phyloP scores from a whole-genome alignment of 208 protist genomes.

The Willaertia magna region DNA sequence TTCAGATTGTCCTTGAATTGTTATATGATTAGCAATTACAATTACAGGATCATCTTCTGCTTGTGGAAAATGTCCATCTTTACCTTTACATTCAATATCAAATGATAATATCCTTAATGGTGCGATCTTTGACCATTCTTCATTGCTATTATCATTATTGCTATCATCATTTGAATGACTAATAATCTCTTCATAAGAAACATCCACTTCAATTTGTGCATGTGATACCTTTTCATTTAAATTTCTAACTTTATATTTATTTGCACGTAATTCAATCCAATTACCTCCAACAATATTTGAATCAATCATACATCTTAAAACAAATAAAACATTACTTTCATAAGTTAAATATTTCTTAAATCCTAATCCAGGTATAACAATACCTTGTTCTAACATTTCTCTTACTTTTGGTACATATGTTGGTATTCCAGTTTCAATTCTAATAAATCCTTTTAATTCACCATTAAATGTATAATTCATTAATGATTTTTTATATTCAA shows the following conservation, averaged over 20 bases:
- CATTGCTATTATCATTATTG: constrained; percentile 61
- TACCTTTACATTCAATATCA: constrained; percentile 96
- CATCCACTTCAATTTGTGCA: constrained; percentile 73
- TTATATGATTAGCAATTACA: constrained; percentile 94
- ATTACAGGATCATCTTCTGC: constrained; percentile 97
- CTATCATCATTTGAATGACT: constrained; percentile 41
- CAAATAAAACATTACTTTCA: constrained; percentile 96
- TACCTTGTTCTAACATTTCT: background rate
- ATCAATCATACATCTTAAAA: constrained; percentile 97
- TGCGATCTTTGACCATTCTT: constrained; percentile 81
- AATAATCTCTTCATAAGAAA: constrained; percentile 33
- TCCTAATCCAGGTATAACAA: background rate
- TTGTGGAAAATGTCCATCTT: constrained; percentile 94
- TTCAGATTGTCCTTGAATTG: constrained; percentile 39
- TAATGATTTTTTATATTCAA: background rate
- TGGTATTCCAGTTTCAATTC: background rate
- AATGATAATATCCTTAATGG: constrained; percentile 96
- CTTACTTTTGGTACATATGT: background rate
- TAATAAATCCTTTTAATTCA: background rate
- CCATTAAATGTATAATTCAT: background rate
- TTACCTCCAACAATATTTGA: constrained; percentile 79
- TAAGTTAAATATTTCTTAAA: constrained; percentile 70
- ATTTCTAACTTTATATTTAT: constrained; percentile 36
- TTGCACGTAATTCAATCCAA: constrained; percentile 73
- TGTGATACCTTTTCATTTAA: constrained; percentile 7